Percentiles rank a stretch among this genome's conserved stretches.
Evolutionary conservation across 2,329 filamentous ascomycete species (phyloP).

Genomic region (Trichoderma oligosporum): DNA sequence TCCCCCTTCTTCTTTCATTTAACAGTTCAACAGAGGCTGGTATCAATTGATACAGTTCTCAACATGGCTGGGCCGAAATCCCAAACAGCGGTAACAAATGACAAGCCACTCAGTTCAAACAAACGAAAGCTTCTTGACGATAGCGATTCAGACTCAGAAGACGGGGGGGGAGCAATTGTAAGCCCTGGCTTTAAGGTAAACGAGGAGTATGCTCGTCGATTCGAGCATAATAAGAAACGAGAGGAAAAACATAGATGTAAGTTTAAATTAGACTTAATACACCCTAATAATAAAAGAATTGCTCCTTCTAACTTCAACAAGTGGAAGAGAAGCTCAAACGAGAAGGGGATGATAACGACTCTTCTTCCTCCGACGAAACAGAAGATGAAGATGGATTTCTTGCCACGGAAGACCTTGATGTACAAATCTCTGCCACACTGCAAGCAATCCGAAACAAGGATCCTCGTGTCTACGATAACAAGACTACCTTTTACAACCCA

Average conservation of each 20-base stretch:
- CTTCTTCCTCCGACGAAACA: constrained; percentile 71
- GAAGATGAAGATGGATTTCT: constrained; percentile 91
- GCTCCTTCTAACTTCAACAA: constrained; percentile 34
- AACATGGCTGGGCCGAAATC: constrained; percentile 22
- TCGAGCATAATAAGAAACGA: constrained; percentile 96
- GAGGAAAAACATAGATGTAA: constrained; percentile 73
- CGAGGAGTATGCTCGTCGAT: constrained; percentile 79
- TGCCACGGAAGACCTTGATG: constrained; percentile 78
- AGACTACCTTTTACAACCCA: constrained; percentile 71
- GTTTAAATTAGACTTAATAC: constrained; percentile 29
- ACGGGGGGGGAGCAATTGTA: constrained; percentile 40
- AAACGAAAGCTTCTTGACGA: constrained; percentile 56
- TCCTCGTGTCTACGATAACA: constrained; percentile 80
- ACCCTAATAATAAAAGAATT: neutral
- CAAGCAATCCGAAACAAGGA: constrained; percentile 87
- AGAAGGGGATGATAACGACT: constrained; percentile 49
- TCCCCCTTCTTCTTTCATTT: neutral
- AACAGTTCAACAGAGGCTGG: neutral
- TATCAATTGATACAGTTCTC: constrained; percentile 21
- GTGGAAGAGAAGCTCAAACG: constrained; percentile 81
- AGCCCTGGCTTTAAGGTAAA: constrained; percentile 72
- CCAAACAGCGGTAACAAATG: neutral
- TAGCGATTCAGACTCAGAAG: constrained; percentile 47
- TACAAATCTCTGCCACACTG: constrained; percentile 81
- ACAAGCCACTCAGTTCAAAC: constrained; percentile 30